These are phyloP conservation scores for Beauveria bassiana DNA, from an alignment of 2,329 filamentous ascomycete genomes.

Conservation along the genomic window DNA sequence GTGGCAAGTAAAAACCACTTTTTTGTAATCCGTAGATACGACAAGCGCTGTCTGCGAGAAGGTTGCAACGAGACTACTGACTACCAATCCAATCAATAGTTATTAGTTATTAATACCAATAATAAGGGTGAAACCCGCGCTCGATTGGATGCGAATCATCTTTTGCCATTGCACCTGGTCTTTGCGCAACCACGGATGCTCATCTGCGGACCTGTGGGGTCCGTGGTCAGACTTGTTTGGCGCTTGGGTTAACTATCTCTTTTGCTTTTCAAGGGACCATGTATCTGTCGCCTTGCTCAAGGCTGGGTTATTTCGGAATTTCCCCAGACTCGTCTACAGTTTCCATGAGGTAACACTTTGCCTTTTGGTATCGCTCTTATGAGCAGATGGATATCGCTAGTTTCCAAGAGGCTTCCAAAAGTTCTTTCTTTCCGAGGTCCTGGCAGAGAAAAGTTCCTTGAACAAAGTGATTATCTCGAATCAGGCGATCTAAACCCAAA, in stretches of 20 bases:
- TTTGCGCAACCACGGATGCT: too few species aligned
- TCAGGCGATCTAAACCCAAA: background rate
- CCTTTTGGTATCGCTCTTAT: background rate
- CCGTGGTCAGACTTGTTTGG: too few species aligned
- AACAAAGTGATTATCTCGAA: background rate
- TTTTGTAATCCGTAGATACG: background rate
- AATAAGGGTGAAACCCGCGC: too few species aligned
- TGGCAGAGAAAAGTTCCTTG: background rate
- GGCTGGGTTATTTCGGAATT: background rate
- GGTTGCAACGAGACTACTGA: background rate
- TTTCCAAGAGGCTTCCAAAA: constrained; percentile 6
- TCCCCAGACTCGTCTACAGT: background rate
- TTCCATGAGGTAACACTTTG: constrained; percentile 4
- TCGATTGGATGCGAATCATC: too few species aligned
- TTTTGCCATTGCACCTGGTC: too few species aligned
- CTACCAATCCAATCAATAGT: background rate
- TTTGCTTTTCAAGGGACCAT: too few species aligned
- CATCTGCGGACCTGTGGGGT: too few species aligned
- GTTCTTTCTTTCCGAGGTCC: background rate
- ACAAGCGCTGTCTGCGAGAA: background rate
- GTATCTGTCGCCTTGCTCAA: too few species aligned
- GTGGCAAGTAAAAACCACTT: background rate
- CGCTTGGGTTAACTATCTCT: too few species aligned
- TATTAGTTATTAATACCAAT: too few species aligned
- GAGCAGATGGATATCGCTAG: background rate